phyloP scores from a whole-genome alignment of 2,329 filamentous ascomycete genomes.

The Hypoxylon sp. region DNA sequence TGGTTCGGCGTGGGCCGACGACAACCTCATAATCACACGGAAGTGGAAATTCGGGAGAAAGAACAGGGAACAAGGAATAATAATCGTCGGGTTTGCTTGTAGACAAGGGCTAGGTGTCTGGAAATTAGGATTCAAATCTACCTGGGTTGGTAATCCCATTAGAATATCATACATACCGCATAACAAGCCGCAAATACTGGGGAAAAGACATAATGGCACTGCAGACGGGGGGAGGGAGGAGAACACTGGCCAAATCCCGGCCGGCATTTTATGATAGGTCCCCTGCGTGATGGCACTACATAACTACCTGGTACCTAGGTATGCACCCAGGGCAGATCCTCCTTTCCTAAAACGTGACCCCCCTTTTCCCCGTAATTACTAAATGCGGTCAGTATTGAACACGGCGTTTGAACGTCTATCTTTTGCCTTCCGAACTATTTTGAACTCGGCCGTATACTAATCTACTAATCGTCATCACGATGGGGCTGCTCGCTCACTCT shows the following conservation, averaged over 20 bases:
- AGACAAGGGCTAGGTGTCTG: not conserved
- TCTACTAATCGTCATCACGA: constrained; percentile 5
- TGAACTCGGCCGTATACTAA: constrained; percentile 10
- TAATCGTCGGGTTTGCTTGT: constrained; percentile 14
- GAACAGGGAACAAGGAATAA: constrained; percentile 11
- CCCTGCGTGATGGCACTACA: constrained; percentile 25
- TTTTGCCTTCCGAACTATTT: not conserved
- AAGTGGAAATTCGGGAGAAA: constrained; percentile 13
- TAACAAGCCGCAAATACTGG: constrained; percentile 32
- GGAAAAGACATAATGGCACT: constrained; percentile 18
- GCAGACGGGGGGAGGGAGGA: constrained; percentile 3
- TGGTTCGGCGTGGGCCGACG: constrained; percentile 40
- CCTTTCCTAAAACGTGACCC: constrained; percentile 36
- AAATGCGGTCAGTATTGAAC: constrained; percentile 12
- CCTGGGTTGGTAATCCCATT: constrained; percentile 9
- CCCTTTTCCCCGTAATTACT: constrained; percentile 31
- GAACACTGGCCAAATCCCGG: constrained; percentile 43
- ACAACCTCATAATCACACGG: constrained; percentile 36
- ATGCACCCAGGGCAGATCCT: constrained; percentile 38
- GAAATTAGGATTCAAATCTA: constrained; percentile 17
- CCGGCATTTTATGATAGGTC: constrained; percentile 46
- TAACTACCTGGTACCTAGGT: too few species aligned
- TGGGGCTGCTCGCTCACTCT: constrained; percentile 13
- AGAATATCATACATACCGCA: constrained; percentile 1
- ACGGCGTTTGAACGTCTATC: constrained; percentile 37